Percentiles rank a stretch among this genome's conserved stretches.
phyloP scores from a whole-genome alignment of 2,329 filamentous ascomycete genomes.

The Lachnellula occidentalis region DNA sequence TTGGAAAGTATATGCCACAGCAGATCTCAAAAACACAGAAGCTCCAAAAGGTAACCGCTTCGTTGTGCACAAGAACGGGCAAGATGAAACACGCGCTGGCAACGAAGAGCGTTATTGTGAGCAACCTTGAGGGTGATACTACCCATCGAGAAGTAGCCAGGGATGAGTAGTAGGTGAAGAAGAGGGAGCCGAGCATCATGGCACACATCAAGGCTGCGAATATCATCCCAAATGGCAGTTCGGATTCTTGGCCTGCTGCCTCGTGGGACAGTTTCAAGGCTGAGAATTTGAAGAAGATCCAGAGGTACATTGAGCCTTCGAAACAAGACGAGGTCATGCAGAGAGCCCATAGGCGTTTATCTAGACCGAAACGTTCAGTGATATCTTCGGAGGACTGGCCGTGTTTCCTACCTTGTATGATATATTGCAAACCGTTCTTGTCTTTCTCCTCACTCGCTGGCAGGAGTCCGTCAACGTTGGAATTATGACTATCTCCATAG shows the following conservation, averaged over 20 bases:
- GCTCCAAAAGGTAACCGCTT: constrained; percentile 45
- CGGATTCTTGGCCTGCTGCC: constrained; percentile 35
- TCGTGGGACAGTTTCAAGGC: constrained; percentile 40
- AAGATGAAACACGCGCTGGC: constrained; percentile 35
- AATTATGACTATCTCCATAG: constrained; percentile 33
- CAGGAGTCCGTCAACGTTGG: neutral
- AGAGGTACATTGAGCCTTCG: constrained; percentile 55
- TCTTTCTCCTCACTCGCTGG: neutral
- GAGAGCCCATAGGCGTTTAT: constrained; percentile 44
- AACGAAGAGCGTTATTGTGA: constrained; percentile 34
- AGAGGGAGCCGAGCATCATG: constrained; percentile 50
- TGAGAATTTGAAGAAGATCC: constrained; percentile 56
- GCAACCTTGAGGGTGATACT: constrained; percentile 21
- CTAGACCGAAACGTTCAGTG: constrained; percentile 19
- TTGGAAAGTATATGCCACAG: constrained; percentile 52
- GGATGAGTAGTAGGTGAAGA: constrained; percentile 36
- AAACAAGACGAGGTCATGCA: constrained; percentile 48
- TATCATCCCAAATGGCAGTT: constrained; percentile 43
- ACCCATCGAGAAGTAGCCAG: constrained; percentile 1
- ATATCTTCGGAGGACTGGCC: neutral
- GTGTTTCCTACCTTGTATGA: neutral
- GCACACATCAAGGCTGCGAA: constrained; percentile 53
- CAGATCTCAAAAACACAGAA: constrained; percentile 52
- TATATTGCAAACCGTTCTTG: constrained; percentile 12
- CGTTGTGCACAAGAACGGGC: constrained; percentile 38